Evolutionary conservation across 805 yeast species (phyloP).

Genomic region (Candida succiphila): DNA sequence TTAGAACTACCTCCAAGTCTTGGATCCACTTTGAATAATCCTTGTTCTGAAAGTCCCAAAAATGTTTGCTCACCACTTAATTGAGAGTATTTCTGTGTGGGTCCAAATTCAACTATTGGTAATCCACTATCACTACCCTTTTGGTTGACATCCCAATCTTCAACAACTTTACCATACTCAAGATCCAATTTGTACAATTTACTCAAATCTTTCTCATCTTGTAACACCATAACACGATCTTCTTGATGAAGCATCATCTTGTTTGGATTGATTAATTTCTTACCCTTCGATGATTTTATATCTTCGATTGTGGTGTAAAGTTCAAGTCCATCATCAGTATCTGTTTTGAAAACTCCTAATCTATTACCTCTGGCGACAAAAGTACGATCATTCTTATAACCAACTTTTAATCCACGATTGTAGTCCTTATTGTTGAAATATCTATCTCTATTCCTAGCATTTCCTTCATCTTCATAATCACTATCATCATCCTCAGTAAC

Average conservation of each 20-base stretch:
- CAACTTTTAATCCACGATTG: conserved; percentile 63
- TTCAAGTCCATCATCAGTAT: conserved; percentile 40
- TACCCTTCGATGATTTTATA: conserved; percentile 41
- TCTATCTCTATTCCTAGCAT: conserved; percentile 5
- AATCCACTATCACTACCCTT: conserved; percentile 20
- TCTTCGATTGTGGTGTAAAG: conserved; percentile 62
- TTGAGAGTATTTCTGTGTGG: conserved; percentile 67
- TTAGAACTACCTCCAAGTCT: conserved; percentile 46
- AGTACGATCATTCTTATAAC: conserved; percentile 59
- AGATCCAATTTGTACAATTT: conserved; percentile 68
- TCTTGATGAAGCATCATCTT: conserved; percentile 70
- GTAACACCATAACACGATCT: conserved; percentile 61
- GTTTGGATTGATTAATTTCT: conserved; percentile 36
- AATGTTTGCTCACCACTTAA: conserved; percentile 66
- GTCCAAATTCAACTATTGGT: conserved; percentile 51
- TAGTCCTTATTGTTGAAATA: conserved; percentile 23
- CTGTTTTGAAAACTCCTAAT: conserved; percentile 68
- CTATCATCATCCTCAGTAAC: conserved; percentile 29
- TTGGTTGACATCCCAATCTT: conserved; percentile 62
- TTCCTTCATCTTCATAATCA: conserved; percentile 25
- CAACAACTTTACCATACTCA: conserved; percentile 72
- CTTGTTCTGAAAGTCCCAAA: conserved; percentile 55
- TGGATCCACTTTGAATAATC: conserved; percentile 74
- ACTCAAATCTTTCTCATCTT: conserved; percentile 34
- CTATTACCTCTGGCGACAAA: conserved; percentile 73